phyloP scores from a whole-genome alignment of 2,329 filamentous ascomycete genomes.

The Microcyclospora pomicola region DNA sequence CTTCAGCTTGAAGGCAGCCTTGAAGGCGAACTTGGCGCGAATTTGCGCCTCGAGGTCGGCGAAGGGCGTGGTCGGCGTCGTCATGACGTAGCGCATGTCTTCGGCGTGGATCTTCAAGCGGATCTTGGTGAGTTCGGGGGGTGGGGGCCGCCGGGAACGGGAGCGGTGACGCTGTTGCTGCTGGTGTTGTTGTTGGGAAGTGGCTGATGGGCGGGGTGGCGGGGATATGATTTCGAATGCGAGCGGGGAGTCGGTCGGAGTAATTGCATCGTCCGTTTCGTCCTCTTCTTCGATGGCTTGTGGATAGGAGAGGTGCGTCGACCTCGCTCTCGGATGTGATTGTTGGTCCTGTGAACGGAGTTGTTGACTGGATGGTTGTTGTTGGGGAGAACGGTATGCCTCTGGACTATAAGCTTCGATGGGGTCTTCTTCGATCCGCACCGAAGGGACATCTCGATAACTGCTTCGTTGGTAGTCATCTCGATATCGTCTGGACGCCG shows the following conservation, averaged over 20 bases:
- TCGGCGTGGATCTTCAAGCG: conserved; percentile 84
- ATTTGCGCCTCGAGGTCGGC: conserved; percentile 65
- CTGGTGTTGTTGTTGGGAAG: neutral
- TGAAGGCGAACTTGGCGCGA: conserved; percentile 70
- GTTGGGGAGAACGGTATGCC: conserved; percentile 7
- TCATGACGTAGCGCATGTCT: conserved; percentile 87
- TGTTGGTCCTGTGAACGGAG: conserved; percentile 6
- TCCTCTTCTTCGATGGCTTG: conserved; percentile 71
- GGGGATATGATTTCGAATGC: conserved; percentile 47
- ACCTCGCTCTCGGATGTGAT: conserved; percentile 16
- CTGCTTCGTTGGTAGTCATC: neutral
- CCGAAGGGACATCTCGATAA: conserved; percentile 51
- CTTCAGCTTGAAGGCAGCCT: conserved; percentile 71
- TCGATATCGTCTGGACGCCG: neutral
- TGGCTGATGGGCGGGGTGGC: neutral
- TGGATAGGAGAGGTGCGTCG: conserved; percentile 30
- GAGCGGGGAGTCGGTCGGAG: conserved; percentile 17
- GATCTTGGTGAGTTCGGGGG: conserved; percentile 58
- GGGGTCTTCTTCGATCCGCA: conserved; percentile 38
- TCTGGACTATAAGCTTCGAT: conserved; percentile 22
- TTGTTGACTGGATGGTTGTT: conserved; percentile 3
- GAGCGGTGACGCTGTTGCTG: conserved; percentile 34
- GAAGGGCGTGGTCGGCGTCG: conserved; percentile 59
- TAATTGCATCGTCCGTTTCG: conserved; percentile 52
- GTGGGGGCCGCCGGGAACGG: conserved; percentile 27